These are phyloP conservation scores for Phaeomoniella chlamydospora DNA, from an alignment of 2,329 filamentous ascomycete genomes.

Conservation along the genomic window DNA sequence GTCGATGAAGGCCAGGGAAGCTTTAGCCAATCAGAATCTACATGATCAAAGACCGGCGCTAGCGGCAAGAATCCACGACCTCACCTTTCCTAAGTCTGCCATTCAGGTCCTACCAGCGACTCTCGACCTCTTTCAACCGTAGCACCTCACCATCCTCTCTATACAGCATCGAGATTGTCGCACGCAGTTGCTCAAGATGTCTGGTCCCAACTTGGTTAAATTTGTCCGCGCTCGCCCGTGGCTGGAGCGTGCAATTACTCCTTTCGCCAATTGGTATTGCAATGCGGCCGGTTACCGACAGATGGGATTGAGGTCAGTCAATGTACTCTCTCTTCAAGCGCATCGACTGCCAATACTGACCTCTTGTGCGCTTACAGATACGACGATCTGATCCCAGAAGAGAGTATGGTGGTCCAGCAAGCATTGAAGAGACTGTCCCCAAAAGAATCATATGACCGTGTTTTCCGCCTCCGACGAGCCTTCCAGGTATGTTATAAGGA, in stretches of 20 bases:
- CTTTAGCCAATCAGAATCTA: neutral
- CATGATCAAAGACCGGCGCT: neutral
- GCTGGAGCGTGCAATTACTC: slow-evolving; percentile 65
- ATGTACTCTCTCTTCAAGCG: neutral
- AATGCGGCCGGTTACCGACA: slow-evolving; percentile 85
- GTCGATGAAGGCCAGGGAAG: neutral
- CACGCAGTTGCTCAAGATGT: slow-evolving; percentile 40
- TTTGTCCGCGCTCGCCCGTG: slow-evolving; percentile 75
- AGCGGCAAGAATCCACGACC: neutral
- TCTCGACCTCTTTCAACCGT: neutral
- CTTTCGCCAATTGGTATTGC: slow-evolving; percentile 76
- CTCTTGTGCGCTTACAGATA: slow-evolving; percentile 39
- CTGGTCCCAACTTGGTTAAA: slow-evolving; percentile 56
- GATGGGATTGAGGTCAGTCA: slow-evolving; percentile 69
- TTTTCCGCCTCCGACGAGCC: slow-evolving; percentile 92
- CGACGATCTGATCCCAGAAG: slow-evolving; percentile 91
- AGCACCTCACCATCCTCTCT: neutral
- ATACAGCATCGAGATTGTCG: neutral
- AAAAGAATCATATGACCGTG: slow-evolving; percentile 88
- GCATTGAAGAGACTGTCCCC: slow-evolving; percentile 81
- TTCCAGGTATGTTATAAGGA: slow-evolving; percentile 58
- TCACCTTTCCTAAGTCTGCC: neutral
- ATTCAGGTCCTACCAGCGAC: too few species aligned
- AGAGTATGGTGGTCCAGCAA: slow-evolving; percentile 71
- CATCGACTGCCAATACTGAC: too few species aligned